Conservation (phyloP, 208 protist species). For the Crithidia brevicula region DNA sequence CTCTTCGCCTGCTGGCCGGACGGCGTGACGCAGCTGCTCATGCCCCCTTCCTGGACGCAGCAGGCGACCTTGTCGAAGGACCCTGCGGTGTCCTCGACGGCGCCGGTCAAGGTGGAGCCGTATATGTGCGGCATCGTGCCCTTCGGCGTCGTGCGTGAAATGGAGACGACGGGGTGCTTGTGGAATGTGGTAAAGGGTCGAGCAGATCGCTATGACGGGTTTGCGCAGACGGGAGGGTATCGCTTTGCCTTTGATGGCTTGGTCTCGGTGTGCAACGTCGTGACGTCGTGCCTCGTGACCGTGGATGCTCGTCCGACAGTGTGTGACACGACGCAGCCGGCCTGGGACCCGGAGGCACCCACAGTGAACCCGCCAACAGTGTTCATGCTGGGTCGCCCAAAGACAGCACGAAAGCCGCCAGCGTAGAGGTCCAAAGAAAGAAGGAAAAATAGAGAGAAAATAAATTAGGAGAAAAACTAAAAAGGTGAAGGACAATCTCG, state of each 20-base stretch:
- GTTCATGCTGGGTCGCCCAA: slow-evolving; percentile 17
- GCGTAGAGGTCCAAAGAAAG: neutral
- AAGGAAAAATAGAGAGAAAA: neutral
- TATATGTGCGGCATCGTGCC: slow-evolving; percentile 66
- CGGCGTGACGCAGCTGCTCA: slow-evolving; percentile 56
- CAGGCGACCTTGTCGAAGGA: neutral
- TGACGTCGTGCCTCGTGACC: slow-evolving; percentile 50
- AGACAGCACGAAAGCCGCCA: neutral
- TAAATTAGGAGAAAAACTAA: neutral
- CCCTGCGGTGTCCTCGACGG: neutral
- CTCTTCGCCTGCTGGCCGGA: slow-evolving; percentile 75
- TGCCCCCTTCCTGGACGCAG: slow-evolving; percentile 14
- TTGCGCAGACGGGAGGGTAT: slow-evolving; percentile 44
- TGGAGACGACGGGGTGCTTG: slow-evolving; percentile 71
- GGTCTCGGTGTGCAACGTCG: slow-evolving; percentile 63
- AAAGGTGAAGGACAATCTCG: no score
- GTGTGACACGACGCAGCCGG: neutral
- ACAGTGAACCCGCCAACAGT: slow-evolving; percentile 23
- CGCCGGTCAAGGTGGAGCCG: slow-evolving; percentile 10
- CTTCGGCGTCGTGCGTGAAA: slow-evolving; percentile 58
- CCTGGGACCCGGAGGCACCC: slow-evolving; percentile 18
- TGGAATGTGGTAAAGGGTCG: slow-evolving; percentile 76
- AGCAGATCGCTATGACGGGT: slow-evolving; percentile 37
- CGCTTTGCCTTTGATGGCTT: slow-evolving; percentile 62
- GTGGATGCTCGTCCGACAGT: slow-evolving; percentile 51